Base-by-base conservation (phyloP, 1,284 basidiomycete species). In the Coriolopsis trogii region DNA sequence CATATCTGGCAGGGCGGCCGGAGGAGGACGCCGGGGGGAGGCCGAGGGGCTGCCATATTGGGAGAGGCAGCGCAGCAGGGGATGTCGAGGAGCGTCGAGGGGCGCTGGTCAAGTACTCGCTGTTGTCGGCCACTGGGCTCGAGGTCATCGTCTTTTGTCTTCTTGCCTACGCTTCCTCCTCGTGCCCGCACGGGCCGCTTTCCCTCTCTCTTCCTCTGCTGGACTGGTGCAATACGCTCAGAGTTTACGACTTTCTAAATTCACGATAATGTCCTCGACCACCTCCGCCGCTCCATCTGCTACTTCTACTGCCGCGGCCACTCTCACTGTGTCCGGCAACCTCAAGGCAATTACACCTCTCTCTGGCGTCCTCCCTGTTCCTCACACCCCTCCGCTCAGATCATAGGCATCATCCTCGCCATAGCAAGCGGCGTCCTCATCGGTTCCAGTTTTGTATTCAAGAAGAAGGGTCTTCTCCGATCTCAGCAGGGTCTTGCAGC, bases 401-500 rank as follows among this genome's bases (percentile, higher is more conserved):
- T 89, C 65, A 80, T 90, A 58, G 87, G 88, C 20, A 82, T 98
- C 55, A 75, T 90, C 49, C 82, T 98, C 33, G 95, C 95, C 18
- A 75, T 98, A 43, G 71, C 74, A 16, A 92, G 87, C 64, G 96
- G 96, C 20, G 37, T 95, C 21, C 85, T 99, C 60, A 98, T 98
- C 62, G 96, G 96, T 6, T 80, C 87, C n/a, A 90, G 88, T 63
- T 95, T 93, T 71, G 92, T 93, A 15, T 84, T 99, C 78, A 99
- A 99, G 83, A 99, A 98, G 81, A 96, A 92, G 67, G 93, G 93
- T 13, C 74, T 94, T 20, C 69, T 90, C 49, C 77, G 82, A 66
- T 83, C 85, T 63, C 86, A 89, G 73, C 78, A 81, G 60, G 84
- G 79, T 63, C 77, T 76, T 74, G 75, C 74, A 10, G 87, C 92